Percentiles rank a stretch among this genome's conserved stretches.
These are phyloP conservation scores for Backusella westeae DNA, from an alignment of 192 early-diverging fungal genomes.

Conservation along the genomic window DNA sequence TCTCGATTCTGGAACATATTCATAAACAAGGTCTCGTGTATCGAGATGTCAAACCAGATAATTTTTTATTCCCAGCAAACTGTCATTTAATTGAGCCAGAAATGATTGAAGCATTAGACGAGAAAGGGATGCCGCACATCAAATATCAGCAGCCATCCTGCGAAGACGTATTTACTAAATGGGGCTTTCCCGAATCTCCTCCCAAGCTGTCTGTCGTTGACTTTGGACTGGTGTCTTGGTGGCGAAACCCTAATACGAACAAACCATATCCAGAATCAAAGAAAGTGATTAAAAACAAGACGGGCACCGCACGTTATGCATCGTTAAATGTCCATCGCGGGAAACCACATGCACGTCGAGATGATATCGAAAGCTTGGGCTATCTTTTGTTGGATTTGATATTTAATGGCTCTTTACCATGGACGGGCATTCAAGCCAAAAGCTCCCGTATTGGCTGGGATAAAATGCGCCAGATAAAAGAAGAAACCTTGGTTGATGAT, in stretches of 20 bases:
- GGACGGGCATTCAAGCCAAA: constrained; percentile 84
- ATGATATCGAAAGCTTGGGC: constrained; percentile 83
- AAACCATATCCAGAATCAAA: constrained; percentile 42
- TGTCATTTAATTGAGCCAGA: constrained; percentile 27
- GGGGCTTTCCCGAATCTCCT: constrained; percentile 5
- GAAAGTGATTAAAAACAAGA: constrained; percentile 42
- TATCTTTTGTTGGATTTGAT: constrained; percentile 81
- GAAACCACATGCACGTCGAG: constrained; percentile 76
- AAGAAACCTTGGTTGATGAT: constrained; percentile 62
- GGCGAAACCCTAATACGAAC: constrained; percentile 41
- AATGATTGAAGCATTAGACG: constrained; percentile 14
- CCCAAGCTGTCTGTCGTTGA: constrained; percentile 54
- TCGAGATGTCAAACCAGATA: constrained; percentile 78
- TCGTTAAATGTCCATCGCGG: constrained; percentile 82
- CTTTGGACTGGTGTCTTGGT: constrained; percentile 49
- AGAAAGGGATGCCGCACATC: background rate
- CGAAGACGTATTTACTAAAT: constrained; percentile 17
- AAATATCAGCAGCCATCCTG: constrained; percentile 18
- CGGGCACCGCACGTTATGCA: constrained; percentile 86
- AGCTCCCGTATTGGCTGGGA: constrained; percentile 86
- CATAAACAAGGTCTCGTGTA: constrained; percentile 51
- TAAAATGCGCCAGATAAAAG: constrained; percentile 80
- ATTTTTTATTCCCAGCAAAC: constrained; percentile 60
- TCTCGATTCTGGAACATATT: constrained; percentile 34
- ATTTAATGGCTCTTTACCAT: constrained; percentile 72